These are phyloP conservation scores for Aureobasidium lini DNA, from an alignment of 2,329 filamentous ascomycete species.

Conservation along the genomic window DNA sequence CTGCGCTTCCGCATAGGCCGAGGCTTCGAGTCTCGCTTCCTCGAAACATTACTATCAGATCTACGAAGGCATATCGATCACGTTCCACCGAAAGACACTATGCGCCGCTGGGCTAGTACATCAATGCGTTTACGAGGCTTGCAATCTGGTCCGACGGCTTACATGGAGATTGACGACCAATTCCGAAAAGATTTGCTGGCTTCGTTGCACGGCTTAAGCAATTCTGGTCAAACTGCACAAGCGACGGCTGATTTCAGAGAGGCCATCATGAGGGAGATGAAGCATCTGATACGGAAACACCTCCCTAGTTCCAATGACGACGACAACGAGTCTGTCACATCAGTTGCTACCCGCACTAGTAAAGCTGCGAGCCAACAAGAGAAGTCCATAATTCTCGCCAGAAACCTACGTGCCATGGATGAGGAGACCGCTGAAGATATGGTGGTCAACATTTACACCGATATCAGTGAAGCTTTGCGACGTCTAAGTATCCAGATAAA, in stretches of 20 bases:
- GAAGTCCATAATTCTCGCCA: slow-evolving; percentile 78
- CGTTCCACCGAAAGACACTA: slow-evolving; percentile 63
- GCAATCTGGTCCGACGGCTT: slow-evolving; percentile 63
- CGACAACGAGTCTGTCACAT: slow-evolving; percentile 63
- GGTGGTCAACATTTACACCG: slow-evolving; percentile 74
- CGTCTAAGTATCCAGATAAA: slow-evolving; percentile 87
- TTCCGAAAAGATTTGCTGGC: slow-evolving; percentile 64
- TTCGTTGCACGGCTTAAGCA: slow-evolving; percentile 70
- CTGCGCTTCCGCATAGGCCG: slow-evolving; percentile 77
- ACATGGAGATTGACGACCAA: slow-evolving; percentile 63
- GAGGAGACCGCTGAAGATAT: slow-evolving; percentile 77
- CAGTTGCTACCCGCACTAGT: slow-evolving; percentile 64
- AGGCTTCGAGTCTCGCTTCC: slow-evolving; percentile 74
- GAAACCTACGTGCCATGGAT: slow-evolving; percentile 79
- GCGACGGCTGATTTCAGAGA: slow-evolving; percentile 83
- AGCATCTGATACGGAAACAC: slow-evolving; percentile 72
- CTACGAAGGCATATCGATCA: slow-evolving; percentile 70
- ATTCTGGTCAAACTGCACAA: slow-evolving; percentile 69
- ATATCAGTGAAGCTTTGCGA: slow-evolving; percentile 78
- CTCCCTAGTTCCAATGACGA: slow-evolving; percentile 91
- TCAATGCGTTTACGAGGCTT: slow-evolving; percentile 65
- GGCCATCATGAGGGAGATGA: slow-evolving; percentile 75
- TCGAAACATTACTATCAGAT: slow-evolving; percentile 70
- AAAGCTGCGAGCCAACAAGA: slow-evolving; percentile 71
- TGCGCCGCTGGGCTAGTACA: slow-evolving; percentile 77